Evolutionary conservation across 768 basidiomycete species (phyloP), one percentile per base, ranked within the genome.

Genomic region (Podaxis sp.): DNA sequence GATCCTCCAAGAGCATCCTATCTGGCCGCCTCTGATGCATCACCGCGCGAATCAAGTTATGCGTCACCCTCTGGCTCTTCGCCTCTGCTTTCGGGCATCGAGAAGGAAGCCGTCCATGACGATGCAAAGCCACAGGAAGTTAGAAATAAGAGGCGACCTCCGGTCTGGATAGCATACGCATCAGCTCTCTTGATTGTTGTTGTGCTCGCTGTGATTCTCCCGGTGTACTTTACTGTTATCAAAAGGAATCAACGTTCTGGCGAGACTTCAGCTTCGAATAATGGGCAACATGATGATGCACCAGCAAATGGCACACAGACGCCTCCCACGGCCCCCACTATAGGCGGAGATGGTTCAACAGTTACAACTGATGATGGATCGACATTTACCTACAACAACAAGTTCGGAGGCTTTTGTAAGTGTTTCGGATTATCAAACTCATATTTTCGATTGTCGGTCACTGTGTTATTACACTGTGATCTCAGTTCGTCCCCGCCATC

Each of bases 401-500:
- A 81, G 19, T 90, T 92, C 70, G 92, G 86, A 37, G 90, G 90
- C 43, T 84, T 81, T 68, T 90, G 88, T 87, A 71, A 82, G 86
- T 80, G 58, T 25, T 52, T 50, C 33, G 4, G 6, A 25, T 33
- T 17, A 36, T 58, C 38, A n/a, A 12, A 37, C 43, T 15, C 17
- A 13, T 36, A 36, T 37, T 8, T 9, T 40, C 19, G 36, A 36
- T 59, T 36, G 40, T 43, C 61, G 33, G 43, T 36, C 43, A 46
- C 43, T 17, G 43, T 46, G n/a, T 17, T 19, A 19, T 19, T 46
- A 4, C 17, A 46, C 43, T 46, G 43, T 46, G 17, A 17, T 7
- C 43, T n/a, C 15, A 8, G 43, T 19, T 33, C n/a, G 19, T 15
- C 19, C 41, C n/a, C n/a, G 6, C 43, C 19, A n/a, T 46, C 43